Evolutionary conservation across 352 stramenopile genomes (phyloP), one percentile per base, ranked within the genome.

Genomic region (Plasmopara halstedii): DNA sequence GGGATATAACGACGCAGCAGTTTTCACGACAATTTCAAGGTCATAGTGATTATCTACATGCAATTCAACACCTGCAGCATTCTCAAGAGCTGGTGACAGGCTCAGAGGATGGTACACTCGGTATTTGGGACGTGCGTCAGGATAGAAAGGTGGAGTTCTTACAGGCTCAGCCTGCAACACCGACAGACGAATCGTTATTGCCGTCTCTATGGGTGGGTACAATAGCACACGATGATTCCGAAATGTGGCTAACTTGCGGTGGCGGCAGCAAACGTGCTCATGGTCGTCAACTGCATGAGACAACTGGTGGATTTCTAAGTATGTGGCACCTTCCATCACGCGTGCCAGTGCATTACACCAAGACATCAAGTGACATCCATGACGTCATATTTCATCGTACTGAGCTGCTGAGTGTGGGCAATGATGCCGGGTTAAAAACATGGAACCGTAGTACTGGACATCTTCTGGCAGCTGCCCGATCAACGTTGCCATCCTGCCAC

Each of bases 311-410:
- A 0, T 89, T 87, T 49, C 27, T 87, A 5, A 62, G 74, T 35
- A 82, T 89, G 70, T 89, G 78, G 78, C 74, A 89, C 45, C 46
- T 89, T 42, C 78, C 78, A 15, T 87, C 78, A 13, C 75, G 74
- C 26, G 73, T 87, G 15, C 72, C 75, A 0, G 63, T 89, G 31
- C 74, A 87, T 34, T 76, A 66, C 34, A 87, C 74, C 6, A 58
- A 65, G 37, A 83, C 75, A 20, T 48, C 62, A 9, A 63, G 58
- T n/a, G 67, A 89, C 59, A 65, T 89, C 32, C 70, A 85, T 34
- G 74, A 81, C 26, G 58, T 87, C 18, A 67, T 67, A 14, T 87
- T 87, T 59, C 74, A 87, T 37, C 66, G 78, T 45, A 83, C 70
- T 53, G 72, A 85, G 26, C 47, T 89, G 34, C 67, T 87, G 9